Evolutionary conservation across 2,329 filamentous ascomycete genomes (phyloP).

Genomic region (Tolypocladium album): DNA sequence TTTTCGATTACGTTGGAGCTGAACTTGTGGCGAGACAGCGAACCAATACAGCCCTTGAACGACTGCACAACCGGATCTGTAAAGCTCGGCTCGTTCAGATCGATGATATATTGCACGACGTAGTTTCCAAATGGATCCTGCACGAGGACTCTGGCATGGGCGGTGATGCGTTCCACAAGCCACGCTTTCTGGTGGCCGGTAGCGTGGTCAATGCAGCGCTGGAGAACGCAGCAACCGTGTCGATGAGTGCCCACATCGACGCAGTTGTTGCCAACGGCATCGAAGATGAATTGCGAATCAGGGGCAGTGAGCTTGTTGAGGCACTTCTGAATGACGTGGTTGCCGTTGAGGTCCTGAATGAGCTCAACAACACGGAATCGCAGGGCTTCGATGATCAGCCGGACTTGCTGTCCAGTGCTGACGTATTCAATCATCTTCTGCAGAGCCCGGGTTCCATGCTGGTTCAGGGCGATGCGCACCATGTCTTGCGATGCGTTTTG

Average conservation of each 20-base stretch:
- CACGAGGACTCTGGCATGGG: slow-evolving; percentile 78
- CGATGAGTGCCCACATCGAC: slow-evolving; percentile 91
- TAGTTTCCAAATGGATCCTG: slow-evolving; percentile 99
- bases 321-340: slow-evolving; percentile 98
- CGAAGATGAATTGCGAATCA: slow-evolving; percentile 94
- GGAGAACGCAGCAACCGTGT: slow-evolving; percentile 94
- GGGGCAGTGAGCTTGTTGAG: slow-evolving; percentile 80
- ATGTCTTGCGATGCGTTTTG: slow-evolving; percentile 81
- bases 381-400: slow-evolving; percentile 79
- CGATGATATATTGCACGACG: slow-evolving; percentile 96
- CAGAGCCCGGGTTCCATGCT: slow-evolving; percentile 89
- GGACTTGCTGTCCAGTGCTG: slow-evolving; percentile 71
- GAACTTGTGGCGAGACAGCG: slow-evolving; percentile 89
- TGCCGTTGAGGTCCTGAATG: slow-evolving; percentile 95
- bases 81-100: slow-evolving; percentile 77
- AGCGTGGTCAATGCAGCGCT: slow-evolving; percentile 96
- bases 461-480: slow-evolving; percentile 89
- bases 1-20: slow-evolving; percentile 99
- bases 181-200: slow-evolving; percentile 80
- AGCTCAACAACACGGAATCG: slow-evolving; percentile 79
- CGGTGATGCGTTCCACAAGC: slow-evolving; percentile 78
- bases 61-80: slow-evolving; percentile 78
- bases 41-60: slow-evolving; percentile 64
- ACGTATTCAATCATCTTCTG: slow-evolving; percentile 99
- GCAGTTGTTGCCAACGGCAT: slow-evolving; percentile 79